A percentile compares a stretch with the other conserved stretches of the same genome.
Evolutionary conservation across 169 alveolate species (phyloP).

Genomic region (Toxoplasma gondii): DNA sequence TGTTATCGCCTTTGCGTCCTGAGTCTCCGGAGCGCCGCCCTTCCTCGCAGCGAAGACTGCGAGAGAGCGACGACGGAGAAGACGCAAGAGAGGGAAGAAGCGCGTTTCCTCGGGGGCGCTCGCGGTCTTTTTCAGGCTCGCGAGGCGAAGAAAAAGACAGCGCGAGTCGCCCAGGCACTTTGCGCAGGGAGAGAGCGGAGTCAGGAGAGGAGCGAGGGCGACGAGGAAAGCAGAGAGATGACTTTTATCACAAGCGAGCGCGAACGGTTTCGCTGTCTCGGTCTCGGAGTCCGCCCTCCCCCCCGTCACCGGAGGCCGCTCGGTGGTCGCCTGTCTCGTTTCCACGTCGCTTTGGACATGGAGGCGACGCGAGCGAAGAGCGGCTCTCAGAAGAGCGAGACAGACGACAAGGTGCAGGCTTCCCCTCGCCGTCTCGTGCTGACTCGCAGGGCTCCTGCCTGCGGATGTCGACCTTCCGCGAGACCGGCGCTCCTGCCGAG

Average conservation of each 20-base stretch:
- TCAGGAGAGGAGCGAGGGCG: background rate
- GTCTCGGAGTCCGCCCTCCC: background rate
- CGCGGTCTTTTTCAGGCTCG: background rate
- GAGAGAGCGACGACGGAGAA: background rate
- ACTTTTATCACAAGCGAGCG: background rate
- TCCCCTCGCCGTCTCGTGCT: background rate
- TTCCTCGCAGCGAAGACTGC: background rate
- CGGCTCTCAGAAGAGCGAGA: background rate
- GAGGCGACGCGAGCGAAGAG: background rate
- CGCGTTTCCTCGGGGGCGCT: background rate
- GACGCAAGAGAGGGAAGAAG: background rate
- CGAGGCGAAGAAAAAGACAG: background rate
- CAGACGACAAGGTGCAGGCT: background rate
- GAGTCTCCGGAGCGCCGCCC: background rate
- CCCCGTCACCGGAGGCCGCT: background rate
- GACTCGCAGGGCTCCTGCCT: background rate
- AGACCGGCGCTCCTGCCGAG: no score
- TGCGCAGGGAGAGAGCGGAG: background rate
- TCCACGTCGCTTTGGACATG: background rate
- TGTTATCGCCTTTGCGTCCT: background rate
- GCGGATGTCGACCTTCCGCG: no score
- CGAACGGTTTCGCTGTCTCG: no score
- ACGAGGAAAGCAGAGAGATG: background rate
- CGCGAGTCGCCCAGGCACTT: no score
- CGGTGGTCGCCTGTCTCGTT: background rate